Conservation (phyloP, 768 basidiomycete species). For the Tephrocybe sp. region DNA sequence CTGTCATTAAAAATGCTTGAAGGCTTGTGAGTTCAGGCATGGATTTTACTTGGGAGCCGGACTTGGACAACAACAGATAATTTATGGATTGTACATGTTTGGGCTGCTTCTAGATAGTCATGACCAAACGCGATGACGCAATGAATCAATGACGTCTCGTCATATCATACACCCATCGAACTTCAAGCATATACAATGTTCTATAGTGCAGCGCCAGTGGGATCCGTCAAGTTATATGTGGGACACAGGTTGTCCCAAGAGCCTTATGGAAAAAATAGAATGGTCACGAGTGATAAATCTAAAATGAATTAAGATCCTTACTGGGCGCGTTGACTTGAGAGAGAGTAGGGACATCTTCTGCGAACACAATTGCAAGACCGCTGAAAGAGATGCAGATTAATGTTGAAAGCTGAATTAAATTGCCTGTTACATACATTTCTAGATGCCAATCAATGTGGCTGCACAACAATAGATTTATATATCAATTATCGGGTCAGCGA, state of each 20-base stretch:
- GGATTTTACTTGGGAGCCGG: too few species aligned
- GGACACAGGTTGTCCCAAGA: constrained; percentile 36
- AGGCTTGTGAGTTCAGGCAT: too few species aligned
- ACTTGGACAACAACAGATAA: too few species aligned
- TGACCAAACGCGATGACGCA: too few species aligned
- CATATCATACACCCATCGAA: too few species aligned
- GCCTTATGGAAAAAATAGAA: constrained; percentile 13
- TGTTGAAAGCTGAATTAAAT: neutral
- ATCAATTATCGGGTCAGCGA: neutral
- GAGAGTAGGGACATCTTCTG: constrained; percentile 23
- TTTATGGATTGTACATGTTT: neutral
- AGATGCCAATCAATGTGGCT: constrained; percentile 46
- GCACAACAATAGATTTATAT: constrained; percentile 12
- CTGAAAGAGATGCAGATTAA: constrained; percentile 5
- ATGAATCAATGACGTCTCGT: too few species aligned
- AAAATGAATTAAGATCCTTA: neutral
- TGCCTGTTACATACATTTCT: constrained; percentile 23
- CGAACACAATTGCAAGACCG: constrained; percentile 39
- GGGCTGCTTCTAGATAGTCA: too few species aligned
- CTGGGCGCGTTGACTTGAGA: neutral
- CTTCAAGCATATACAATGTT: too few species aligned
- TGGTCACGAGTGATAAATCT: neutral
- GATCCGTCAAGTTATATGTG: constrained; percentile 18
- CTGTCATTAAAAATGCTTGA: too few species aligned
- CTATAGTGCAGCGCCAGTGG: neutral